Conservation (phyloP, 139 green algal species). For the Chlorella sp. region DNA sequence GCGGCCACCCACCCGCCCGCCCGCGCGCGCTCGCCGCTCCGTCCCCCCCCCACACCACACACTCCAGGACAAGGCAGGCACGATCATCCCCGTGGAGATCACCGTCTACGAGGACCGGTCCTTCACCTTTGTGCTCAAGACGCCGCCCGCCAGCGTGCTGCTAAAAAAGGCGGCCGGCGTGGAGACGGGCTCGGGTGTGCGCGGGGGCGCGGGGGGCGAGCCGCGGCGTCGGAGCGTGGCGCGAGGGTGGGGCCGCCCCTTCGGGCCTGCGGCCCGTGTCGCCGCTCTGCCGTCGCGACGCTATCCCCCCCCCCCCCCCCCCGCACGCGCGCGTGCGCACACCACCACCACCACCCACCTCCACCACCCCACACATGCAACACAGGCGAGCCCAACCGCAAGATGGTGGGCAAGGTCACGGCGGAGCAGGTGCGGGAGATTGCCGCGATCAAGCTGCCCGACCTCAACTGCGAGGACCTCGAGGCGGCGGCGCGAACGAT, state of each 20-base stretch:
- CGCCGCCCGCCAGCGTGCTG: conserved; percentile 91
- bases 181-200: conserved; percentile 75
- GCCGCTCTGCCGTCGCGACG: no score
- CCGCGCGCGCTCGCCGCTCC: no score
- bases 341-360: no score
- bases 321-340: no score
- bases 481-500: conserved; percentile 91
- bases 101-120: conserved; percentile 97
- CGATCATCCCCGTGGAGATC: conserved; percentile 99
- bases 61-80: conserved; percentile 90
- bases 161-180: conserved; percentile 95
- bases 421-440: conserved; percentile 90
- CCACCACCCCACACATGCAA: no score
- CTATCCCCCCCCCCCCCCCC: no score
- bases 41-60: no score
- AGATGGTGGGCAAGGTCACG: conserved; percentile 90
- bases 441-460: conserved; percentile 95
- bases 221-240: no score
- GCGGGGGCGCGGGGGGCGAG: no score
- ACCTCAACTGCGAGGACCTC: conserved; percentile 93
- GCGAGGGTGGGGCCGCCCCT: no score
- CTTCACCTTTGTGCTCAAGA: conserved; percentile 99
- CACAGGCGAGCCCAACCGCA: conserved; percentile 76
- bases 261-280: no score
- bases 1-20: no score